Evolutionary conservation across 768 basidiomycete species (phyloP).

Genomic region (Calocybe gangraenosa): DNA sequence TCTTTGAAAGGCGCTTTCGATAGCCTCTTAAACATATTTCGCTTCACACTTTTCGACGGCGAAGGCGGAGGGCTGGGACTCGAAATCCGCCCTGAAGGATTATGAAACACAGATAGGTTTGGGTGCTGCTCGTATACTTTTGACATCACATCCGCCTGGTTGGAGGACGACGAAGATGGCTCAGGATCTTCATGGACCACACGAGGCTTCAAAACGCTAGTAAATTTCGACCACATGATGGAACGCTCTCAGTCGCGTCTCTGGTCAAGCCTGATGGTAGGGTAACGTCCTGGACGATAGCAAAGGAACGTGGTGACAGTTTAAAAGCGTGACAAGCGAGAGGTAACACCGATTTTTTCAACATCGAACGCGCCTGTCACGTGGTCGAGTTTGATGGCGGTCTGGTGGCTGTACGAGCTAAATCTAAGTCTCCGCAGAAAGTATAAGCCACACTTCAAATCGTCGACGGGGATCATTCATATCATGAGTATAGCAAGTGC

Average conservation of each 20-base stretch:
- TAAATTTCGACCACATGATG: slow-evolving; percentile 61
- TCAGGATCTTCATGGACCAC: slow-evolving; percentile 28
- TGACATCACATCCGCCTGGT: slow-evolving; percentile 39
- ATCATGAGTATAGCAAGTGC: no score
- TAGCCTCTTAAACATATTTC: slow-evolving; percentile 51
- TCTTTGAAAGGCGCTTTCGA: slow-evolving; percentile 39
- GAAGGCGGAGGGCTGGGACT: slow-evolving; percentile 42
- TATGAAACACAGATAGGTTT: slow-evolving; percentile 55
- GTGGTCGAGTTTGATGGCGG: slow-evolving; percentile 21
- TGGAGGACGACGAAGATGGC: slow-evolving; percentile 18
- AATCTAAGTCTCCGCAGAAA: no score
- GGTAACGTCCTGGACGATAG: slow-evolving; percentile 1
- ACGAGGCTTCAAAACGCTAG: slow-evolving; percentile 47
- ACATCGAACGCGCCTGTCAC: slow-evolving; percentile 19
- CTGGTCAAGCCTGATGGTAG: background rate
- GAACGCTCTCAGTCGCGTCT: slow-evolving; percentile 2
- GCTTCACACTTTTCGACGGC: slow-evolving; percentile 43
- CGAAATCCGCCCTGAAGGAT: slow-evolving; percentile 25
- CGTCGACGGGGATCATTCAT: no score
- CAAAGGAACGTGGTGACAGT: slow-evolving; percentile 12
- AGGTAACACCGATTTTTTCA: slow-evolving; percentile 13
- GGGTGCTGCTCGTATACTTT: slow-evolving; percentile 59
- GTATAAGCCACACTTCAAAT: no score
- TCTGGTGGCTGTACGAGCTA: no score
- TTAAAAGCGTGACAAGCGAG: slow-evolving; percentile 8